Evolutionary conservation across 805 yeast genomes (phyloP), one percentile per base, ranked within the genome.

Genomic region (Saturnispora besseyi): DNA sequence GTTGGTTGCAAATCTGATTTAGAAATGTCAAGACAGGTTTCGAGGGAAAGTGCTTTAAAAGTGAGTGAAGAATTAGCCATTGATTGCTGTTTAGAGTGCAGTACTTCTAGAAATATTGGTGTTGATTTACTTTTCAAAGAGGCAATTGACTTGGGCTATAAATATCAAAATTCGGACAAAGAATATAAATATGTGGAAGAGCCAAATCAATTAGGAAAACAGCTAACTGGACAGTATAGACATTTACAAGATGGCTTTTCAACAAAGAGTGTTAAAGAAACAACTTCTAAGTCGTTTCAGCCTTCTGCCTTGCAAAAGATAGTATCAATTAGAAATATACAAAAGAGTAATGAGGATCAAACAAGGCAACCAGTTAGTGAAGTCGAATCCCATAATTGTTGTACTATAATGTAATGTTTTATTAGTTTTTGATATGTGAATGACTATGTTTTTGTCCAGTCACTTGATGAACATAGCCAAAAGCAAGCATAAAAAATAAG

Each of bases 1-100:
- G 87, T 84, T 33, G 96, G 95, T 13, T 82, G 84, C 64, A 85
- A 84, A 63, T 73, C 79, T 49, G 96, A 87, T 68, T 69, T 84
- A 57, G 90, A 83, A 57, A 76, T 75, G 44, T 84, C 81, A 58
- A 76, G 96, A 64, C 87, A 84, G 61, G 91, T 86, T 5, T 73
- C 82, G 38, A 75, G 67, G 56, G 84, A 49, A 1, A 43, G 55
- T 3, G 65, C 60, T 2, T 43, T 44, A 13, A 51, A 49, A 9
- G 31, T 61, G 52, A 64, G 58, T 53, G 58, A 54, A 4, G 57
- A 62, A 7, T 52, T 59, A 4, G 44, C 55, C 5, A 46, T 62
- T 43, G 64, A 72, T 48, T 70, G 65, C 18, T 74, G 69, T 52
- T 56, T 75, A 55, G 96, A 90, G 65, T 84, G 95, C n/a, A 82